phyloP scores from a whole-genome alignment of 345 rosid genomes.

The Salix exigua region DNA sequence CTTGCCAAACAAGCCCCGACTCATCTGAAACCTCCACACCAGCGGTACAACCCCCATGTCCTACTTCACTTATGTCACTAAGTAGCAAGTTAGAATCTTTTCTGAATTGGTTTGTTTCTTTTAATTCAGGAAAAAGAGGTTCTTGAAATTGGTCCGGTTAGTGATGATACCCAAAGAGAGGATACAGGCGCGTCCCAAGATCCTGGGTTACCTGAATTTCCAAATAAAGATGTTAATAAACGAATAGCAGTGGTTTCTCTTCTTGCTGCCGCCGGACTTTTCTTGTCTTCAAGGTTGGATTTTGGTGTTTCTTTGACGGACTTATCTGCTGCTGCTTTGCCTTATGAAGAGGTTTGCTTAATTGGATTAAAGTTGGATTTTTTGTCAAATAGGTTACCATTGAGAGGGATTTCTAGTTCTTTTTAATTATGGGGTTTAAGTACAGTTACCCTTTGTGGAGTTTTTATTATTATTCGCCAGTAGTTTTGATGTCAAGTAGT shows the following conservation, averaged over 20 bases:
- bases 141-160: constrained; percentile 29
- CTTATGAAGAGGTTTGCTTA: constrained; percentile 62
- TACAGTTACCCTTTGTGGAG: too few species aligned
- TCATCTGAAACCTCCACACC: constrained; percentile 27
- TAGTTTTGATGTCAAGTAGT: too few species aligned
- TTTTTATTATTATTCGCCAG: too few species aligned
- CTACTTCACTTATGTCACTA: not conserved
- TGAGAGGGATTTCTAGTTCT: not conserved
- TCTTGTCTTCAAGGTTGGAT: constrained; percentile 57
- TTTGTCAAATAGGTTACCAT: not conserved
- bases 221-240: constrained; percentile 53
- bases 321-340: constrained; percentile 60
- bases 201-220: constrained; percentile 51
- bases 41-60: constrained; percentile 2
- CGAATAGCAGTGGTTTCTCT: constrained; percentile 51
- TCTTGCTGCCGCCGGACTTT: constrained; percentile 55
- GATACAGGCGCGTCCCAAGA: constrained; percentile 26
- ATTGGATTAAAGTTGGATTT: not conserved
- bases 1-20: constrained; percentile 41
- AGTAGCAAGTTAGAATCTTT: not conserved
- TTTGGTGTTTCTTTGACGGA: constrained; percentile 78
- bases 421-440: not conserved
- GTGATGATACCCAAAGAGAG: constrained; percentile 6
- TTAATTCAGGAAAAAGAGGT: constrained; percentile 46
- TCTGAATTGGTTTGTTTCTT: not conserved